A percentile compares a stretch with the other conserved stretches of the same genome.
These are phyloP conservation scores for Plasmopara muralis DNA, from an alignment of 352 stramenopile genomes.

Conservation along the genomic window DNA sequence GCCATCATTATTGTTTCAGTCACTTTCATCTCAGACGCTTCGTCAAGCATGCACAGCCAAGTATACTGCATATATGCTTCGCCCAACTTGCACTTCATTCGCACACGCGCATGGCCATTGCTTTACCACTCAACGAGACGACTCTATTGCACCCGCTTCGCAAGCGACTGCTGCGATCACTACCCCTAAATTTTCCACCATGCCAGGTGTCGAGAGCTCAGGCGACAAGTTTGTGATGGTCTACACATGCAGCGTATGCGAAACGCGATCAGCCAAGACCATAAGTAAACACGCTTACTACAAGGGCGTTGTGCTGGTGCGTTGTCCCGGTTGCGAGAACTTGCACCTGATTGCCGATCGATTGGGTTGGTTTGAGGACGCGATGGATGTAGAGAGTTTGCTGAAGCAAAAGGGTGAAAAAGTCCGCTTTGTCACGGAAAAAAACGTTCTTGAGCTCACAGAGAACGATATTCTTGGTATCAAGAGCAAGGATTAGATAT, in stretches of 20 bases:
- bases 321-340: conserved; percentile 96
- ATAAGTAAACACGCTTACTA: conserved; percentile 97
- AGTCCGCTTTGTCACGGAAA: conserved; percentile 62
- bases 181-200: conserved; percentile 19
- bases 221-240: conserved; percentile 96
- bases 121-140: conserved; percentile 16
- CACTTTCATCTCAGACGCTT: conserved; percentile 3
- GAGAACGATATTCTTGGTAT: conserved; percentile 60
- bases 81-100: neutral
- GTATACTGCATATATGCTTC: neutral
- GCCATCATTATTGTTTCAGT: conserved; percentile 4
- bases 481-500: conserved; percentile 24
- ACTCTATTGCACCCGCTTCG: conserved; percentile 1
- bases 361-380: conserved; percentile 90
- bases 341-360: conserved; percentile 97
- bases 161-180: conserved; percentile 2
- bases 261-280: conserved; percentile 96
- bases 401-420: conserved; percentile 66
- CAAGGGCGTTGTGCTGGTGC: conserved; percentile 96
- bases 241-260: conserved; percentile 96
- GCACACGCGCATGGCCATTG: conserved; percentile 3
- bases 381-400: conserved; percentile 83
- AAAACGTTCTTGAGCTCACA: conserved; percentile 81
- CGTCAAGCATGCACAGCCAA: neutral
- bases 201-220: conserved; percentile 66